phyloP scores from a whole-genome alignment of 2,329 filamentous ascomycete genomes.

The Pyrenophora seminiperda region DNA sequence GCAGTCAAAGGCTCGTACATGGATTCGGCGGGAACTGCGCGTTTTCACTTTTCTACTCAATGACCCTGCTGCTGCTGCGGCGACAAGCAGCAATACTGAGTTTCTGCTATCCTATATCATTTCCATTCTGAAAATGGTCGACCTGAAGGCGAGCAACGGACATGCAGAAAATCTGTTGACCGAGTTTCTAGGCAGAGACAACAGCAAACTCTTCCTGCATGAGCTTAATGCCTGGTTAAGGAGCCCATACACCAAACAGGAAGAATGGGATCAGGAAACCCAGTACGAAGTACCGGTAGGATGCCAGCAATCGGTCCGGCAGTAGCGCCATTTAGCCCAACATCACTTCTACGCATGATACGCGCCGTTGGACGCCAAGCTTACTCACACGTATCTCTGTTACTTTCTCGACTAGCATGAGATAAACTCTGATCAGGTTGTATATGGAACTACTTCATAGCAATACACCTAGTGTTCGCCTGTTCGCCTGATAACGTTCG shows the following conservation, averaged over 20 bases:
- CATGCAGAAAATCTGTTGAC: conserved; percentile 78
- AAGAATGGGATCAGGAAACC: conserved; percentile 79
- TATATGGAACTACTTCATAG: background rate
- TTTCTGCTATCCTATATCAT: conserved; percentile 87
- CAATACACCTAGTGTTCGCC: background rate
- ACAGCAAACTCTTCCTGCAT: conserved; percentile 79
- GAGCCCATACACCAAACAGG: conserved; percentile 73
- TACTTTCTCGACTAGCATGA: background rate
- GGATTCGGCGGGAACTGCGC: conserved; percentile 80
- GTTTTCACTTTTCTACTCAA: conserved; percentile 76
- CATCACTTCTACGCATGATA: background rate
- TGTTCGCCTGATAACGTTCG: conserved; percentile 1
- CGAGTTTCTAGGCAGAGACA: conserved; percentile 76
- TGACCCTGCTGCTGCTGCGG: conserved; percentile 23
- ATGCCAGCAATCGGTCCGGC: background rate
- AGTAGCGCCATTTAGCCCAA: background rate
- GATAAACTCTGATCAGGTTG: background rate
- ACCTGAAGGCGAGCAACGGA: conserved; percentile 77
- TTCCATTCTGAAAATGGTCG: conserved; percentile 79
- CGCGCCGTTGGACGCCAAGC: background rate
- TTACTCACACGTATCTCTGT: background rate
- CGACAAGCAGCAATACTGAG: conserved; percentile 70
- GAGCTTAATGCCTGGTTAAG: conserved; percentile 82
- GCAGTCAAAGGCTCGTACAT: conserved; percentile 76
- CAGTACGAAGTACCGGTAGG: conserved; percentile 76